Conservation (phyloP, 2,329 filamentous ascomycete species). For the Paecilomyces sp. region DNA sequence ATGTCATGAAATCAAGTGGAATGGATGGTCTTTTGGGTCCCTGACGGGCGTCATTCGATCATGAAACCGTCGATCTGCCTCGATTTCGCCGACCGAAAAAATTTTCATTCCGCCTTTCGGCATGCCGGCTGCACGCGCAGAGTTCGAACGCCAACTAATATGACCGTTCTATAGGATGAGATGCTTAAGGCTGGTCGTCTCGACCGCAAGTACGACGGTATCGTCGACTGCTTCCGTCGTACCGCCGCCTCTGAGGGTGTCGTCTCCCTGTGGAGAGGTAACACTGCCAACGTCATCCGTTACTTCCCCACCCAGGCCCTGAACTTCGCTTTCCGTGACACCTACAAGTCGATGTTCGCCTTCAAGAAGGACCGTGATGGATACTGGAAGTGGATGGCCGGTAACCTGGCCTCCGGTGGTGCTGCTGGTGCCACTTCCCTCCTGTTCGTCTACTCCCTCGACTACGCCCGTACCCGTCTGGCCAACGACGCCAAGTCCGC, state of each 20-base stretch:
- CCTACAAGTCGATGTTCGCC: conserved; percentile 99
- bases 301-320: conserved; percentile 99
- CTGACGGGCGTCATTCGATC: not conserved
- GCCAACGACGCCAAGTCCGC: conserved; percentile 99
- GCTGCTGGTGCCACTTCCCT: conserved; percentile 99
- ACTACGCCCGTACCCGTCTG: conserved; percentile 99
- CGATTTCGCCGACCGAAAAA: conserved; percentile 2
- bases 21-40: not conserved
- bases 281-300: conserved; percentile 99
- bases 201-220: conserved; percentile 92
- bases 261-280: conserved; percentile 95
- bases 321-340: conserved; percentile 99
- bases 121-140: not conserved
- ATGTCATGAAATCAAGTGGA: not conserved
- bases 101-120: conserved; percentile 3
- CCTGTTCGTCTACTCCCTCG: conserved; percentile 99
- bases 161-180: conserved; percentile 69
- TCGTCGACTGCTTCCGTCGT: conserved; percentile 89
- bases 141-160: not conserved
- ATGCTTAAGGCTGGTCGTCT: conserved; percentile 99
- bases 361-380: conserved; percentile 99
- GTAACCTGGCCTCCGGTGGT: conserved; percentile 99
- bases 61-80: not conserved
- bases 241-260: conserved; percentile 88
- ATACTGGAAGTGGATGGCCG: conserved; percentile 97